Evolutionary conservation across 2,329 filamentous ascomycete species (phyloP).

Genomic region (Beauveria sp.): DNA sequence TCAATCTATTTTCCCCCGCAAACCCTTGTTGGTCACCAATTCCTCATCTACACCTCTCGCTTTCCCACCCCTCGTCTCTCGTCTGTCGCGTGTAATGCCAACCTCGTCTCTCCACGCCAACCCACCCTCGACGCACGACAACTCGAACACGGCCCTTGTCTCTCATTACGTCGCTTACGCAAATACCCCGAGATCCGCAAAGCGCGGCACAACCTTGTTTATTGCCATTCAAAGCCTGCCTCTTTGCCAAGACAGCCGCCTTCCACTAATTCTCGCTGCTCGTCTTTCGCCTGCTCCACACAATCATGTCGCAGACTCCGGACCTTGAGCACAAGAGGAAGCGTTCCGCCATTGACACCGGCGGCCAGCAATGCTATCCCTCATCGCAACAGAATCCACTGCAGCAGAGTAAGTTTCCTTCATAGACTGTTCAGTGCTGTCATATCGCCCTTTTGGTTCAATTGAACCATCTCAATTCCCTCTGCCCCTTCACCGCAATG

Average conservation of each 20-base stretch:
- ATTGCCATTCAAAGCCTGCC: neutral
- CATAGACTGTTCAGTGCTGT: neutral
- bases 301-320: slow-evolving; percentile 10
- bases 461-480: neutral
- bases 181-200: slow-evolving; percentile 1
- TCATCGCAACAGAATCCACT: neutral
- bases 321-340: slow-evolving; percentile 13
- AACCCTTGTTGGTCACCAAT: neutral
- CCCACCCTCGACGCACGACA: neutral
- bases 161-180: neutral
- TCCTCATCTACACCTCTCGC: neutral
- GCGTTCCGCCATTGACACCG: slow-evolving; percentile 4
- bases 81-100: neutral
- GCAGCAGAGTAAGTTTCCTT: neutral
- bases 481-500: neutral
- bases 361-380: slow-evolving; percentile 1
- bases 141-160: neutral
- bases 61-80: neutral
- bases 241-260: neutral
- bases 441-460: neutral
- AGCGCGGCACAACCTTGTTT: neutral
- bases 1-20: neutral
- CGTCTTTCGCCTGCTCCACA: neutral
- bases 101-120: neutral
- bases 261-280: neutral